A percentile compares a stretch with the other conserved stretches of the same genome.
phyloP scores from a whole-genome alignment of 371 early-diverging fungal genomes.

The Mucor irregularis region DNA sequence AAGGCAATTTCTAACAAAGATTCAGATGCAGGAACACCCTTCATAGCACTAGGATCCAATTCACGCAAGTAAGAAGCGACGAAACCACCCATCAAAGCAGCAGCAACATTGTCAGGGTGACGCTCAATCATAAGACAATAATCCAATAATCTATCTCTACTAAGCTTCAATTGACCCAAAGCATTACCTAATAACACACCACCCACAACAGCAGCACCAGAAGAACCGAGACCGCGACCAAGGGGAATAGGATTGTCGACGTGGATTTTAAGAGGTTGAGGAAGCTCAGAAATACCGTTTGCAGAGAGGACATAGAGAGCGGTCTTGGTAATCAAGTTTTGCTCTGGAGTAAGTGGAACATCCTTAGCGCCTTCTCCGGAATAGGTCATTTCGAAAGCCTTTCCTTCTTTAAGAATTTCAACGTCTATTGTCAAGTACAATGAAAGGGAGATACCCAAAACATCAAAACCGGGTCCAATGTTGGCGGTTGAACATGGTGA shows the following conservation, averaged over 20 bases:
- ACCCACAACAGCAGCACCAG: constrained; percentile 95
- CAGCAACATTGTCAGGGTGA: constrained; percentile 96
- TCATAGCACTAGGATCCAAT: constrained; percentile 55
- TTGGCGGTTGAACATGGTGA: constrained; percentile 96
- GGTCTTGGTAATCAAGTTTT: constrained; percentile 90
- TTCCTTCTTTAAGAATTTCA: constrained; percentile 20
- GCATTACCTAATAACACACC: constrained; percentile 87
- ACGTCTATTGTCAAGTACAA: constrained; percentile 79
- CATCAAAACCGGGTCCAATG: constrained; percentile 97
- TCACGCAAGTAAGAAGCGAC: constrained; percentile 79
- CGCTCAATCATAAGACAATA: constrained; percentile 88
- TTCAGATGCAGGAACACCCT: constrained; percentile 61
- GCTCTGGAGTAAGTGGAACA: constrained; percentile 73
- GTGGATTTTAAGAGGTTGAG: constrained; percentile 61
- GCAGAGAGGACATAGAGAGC: constrained; percentile 83
- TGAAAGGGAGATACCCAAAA: constrained; percentile 88
- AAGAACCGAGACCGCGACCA: constrained; percentile 94
- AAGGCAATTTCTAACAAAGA: constrained; percentile 45
- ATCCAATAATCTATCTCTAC: constrained; percentile 79
- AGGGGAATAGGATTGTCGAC: constrained; percentile 92
- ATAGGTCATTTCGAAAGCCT: constrained; percentile 67
- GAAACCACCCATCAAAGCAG: constrained; percentile 92
- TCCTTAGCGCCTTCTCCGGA: constrained; percentile 77
- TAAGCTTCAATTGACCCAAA: constrained; percentile 66
- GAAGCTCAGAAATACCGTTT: constrained; percentile 59